These are phyloP conservation scores for Cavenderia fasciculata DNA, from an alignment of 78 protist species.

Conservation along the genomic window DNA sequence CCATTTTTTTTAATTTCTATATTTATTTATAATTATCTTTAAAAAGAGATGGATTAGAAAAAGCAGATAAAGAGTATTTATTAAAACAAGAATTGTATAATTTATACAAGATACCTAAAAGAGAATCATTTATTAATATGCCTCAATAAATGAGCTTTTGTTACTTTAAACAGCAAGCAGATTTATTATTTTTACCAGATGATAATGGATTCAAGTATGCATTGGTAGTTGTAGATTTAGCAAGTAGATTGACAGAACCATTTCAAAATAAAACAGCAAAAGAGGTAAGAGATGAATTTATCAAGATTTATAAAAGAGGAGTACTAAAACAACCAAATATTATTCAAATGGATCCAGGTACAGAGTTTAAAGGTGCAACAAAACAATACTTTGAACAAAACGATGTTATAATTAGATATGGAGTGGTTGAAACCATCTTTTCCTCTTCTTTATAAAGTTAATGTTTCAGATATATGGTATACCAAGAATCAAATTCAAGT, in stretches of 20 bases:
- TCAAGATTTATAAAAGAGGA: not conserved
- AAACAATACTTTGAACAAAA: not conserved
- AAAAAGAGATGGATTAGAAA: too few species aligned
- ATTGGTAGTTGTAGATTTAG: slow-evolving; percentile 11
- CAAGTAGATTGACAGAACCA: not conserved
- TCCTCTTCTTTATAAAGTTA: not conserved
- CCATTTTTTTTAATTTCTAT: too few species aligned
- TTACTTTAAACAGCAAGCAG: slow-evolving; percentile 1
- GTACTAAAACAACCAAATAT: not conserved
- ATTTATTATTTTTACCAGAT: slow-evolving; percentile 5
- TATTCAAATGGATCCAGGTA: slow-evolving; percentile 7
- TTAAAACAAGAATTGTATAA: not conserved
- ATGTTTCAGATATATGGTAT: not conserved
- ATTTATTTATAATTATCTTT: too few species aligned
- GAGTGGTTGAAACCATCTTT: not conserved
- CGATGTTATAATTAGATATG: not conserved
- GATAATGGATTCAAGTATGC: slow-evolving; percentile 8
- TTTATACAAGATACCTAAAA: not conserved
- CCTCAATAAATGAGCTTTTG: not conserved
- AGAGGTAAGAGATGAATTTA: not conserved
- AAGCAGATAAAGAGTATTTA: not conserved
- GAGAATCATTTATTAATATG: not conserved
- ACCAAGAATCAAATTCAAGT: not conserved
- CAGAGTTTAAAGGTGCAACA: not conserved
- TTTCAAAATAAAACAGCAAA: not conserved